These are phyloP conservation scores for Mycena kentingensis DNA, from an alignment of 768 basidiomycete genomes.

Conservation along the genomic window DNA sequence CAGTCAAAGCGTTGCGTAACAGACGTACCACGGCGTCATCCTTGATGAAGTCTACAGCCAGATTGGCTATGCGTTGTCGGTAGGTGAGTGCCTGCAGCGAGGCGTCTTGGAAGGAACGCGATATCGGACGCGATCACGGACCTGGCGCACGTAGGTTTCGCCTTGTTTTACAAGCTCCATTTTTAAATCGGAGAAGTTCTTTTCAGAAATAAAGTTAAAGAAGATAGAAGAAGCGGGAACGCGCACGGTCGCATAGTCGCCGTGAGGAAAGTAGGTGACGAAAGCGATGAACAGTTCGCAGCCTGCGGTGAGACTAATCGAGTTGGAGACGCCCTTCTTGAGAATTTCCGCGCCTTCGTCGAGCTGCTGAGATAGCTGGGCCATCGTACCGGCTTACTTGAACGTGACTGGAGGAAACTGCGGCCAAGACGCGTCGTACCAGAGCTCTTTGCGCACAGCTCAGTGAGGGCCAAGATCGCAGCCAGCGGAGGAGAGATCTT, in stretches of 20 bases:
- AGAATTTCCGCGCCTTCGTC: slow-evolving; percentile 72
- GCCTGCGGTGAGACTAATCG: slow-evolving; percentile 85
- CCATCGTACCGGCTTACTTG: slow-evolving; percentile 80
- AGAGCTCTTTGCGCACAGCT: slow-evolving; percentile 77
- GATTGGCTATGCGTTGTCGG: slow-evolving; percentile 84
- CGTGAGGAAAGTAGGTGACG: slow-evolving; percentile 81
- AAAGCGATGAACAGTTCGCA: slow-evolving; percentile 90
- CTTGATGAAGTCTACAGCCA: slow-evolving; percentile 90
- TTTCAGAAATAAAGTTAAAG: slow-evolving; percentile 9
- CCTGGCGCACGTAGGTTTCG: slow-evolving; percentile 55
- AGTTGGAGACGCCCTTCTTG: slow-evolving; percentile 64
- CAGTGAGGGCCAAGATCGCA: slow-evolving; percentile 82
- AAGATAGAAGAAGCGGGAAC: slow-evolving; percentile 13
- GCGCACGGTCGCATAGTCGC: slow-evolving; percentile 75
- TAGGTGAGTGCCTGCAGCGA: slow-evolving; percentile 68
- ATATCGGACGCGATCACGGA: not conserved
- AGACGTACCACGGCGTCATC: slow-evolving; percentile 84
- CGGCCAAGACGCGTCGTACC: slow-evolving; percentile 44
- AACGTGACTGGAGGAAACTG: slow-evolving; percentile 10
- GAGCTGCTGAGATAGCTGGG: slow-evolving; percentile 85
- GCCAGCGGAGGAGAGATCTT: slow-evolving; percentile 84
- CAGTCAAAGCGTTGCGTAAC: slow-evolving; percentile 10
- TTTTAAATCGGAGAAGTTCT: slow-evolving; percentile 88
- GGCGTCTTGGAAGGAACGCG: not conserved
- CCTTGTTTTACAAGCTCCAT: slow-evolving; percentile 82